Conservation (phyloP, 257 asterid species). For the Solanum chmielewskii region DNA sequence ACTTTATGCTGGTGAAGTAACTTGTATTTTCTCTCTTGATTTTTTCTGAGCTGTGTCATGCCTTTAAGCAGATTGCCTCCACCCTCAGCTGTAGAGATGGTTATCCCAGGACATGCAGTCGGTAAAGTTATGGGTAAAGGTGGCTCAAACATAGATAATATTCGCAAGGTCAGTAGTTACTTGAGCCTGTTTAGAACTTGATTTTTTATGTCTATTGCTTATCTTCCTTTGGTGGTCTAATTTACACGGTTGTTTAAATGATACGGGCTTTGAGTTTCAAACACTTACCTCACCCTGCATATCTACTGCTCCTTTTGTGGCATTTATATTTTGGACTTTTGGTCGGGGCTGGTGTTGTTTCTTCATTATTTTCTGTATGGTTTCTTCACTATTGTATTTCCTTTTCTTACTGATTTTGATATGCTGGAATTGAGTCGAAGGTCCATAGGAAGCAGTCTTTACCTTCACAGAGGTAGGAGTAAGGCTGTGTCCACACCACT, state of each 20-base stretch:
- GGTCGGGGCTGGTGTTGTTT: background rate
- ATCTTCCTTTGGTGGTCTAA: background rate
- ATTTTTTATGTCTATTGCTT: background rate
- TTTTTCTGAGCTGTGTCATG: background rate
- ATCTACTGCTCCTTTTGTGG: background rate
- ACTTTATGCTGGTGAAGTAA: slow-evolving; percentile 2
- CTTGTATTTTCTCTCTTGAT: background rate
- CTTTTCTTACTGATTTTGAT: background rate
- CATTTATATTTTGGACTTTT: background rate
- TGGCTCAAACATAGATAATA: slow-evolving; percentile 83
- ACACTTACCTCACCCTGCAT: background rate
- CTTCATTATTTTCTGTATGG: background rate
- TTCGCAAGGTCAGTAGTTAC: slow-evolving; percentile 56
- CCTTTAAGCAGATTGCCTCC: slow-evolving; percentile 55
- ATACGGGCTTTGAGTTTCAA: background rate
- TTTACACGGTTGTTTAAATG: background rate
- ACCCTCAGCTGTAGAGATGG: slow-evolving; percentile 70
- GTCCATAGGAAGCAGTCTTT: background rate
- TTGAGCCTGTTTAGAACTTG: background rate
- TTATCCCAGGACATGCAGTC: slow-evolving; percentile 74
- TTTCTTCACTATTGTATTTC: background rate
- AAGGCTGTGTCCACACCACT: background rate
- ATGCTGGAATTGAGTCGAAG: background rate
- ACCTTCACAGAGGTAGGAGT: background rate
- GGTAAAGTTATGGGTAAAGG: slow-evolving; percentile 87